Base-by-base conservation (phyloP, 192 early-diverging fungal genomes). In the Umbelopsis vinacea region DNA sequence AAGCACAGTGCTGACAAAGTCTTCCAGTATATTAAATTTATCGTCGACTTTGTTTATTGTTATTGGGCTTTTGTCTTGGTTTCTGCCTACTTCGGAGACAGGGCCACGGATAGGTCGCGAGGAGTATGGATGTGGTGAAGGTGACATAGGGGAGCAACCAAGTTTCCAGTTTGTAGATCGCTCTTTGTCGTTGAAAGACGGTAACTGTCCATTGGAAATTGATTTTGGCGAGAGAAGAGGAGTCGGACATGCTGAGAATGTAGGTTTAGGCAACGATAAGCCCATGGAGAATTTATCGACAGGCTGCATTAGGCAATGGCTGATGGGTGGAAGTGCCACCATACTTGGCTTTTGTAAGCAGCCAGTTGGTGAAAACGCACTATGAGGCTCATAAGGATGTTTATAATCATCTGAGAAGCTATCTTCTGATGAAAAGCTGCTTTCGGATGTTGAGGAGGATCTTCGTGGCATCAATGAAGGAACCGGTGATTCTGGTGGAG, bases 381-480 rank as follows among this genome's bases (percentile, higher is more conserved):
- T 63, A 37, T 63, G 33, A 12, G 57, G 17, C 26, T 63, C 19
- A 26, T 37, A 63, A 19, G 33, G 29, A 11, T 22, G 12, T 37
- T 37, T 29, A 17, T 29, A 63, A 3, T 63, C 57, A 37, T 63
- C 57, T 17, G 29, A 14, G 33, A 29, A 63, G 33, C 57, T 63
- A 37, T 63, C 57, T 63, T 63, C 57, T 63, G 57, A 63, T 37
- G 57, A 63, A 37, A 63, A 63, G 26, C 57, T 63, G 26, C 57
- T 63, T n/a, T 63, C 57, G 38, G 57, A 63, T 29, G 57, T 63
- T 14, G 57, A 63, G 5, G 57, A 63, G 15, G 57, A 29, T 19
- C 57, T 22, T 37, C 57, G 57, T 63, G 57, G 57, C 57, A 63
- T 63, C 57, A 63, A n/a, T n/a, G 57, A 63, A 17, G 57, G 57